Base-by-base conservation (phyloP, 1,139 yeast species). In the Geotrichum histeridarum region DNA sequence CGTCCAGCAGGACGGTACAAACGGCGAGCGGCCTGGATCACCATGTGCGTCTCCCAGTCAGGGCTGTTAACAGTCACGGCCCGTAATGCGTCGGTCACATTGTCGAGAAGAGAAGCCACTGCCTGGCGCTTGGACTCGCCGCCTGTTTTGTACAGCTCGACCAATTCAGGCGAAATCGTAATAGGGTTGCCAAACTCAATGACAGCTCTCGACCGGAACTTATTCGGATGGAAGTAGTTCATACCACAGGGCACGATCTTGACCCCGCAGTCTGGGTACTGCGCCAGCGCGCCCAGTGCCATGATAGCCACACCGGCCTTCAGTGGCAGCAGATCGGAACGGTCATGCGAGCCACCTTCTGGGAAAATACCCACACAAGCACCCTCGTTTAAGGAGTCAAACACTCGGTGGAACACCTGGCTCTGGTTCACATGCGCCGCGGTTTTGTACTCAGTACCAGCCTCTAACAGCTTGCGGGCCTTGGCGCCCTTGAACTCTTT, bases 281-380 rank as follows among this genome's bases (percentile, higher is more conserved):
- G 76, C 15, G 83, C 87, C 77, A 88, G 79, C 0, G 98, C 94
- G 17, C 98, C 98, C 17, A 93, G 74, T 0, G 98, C 98, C 98
- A 93, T 93, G 52, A 93, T 85, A 1, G 97, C 98, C 15, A 93
- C 98, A 55, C 99, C 99, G 0, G 98, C 97, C 66, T 93, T 93
- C 64, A 93, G 75, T 0, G 98, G 98, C 54, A 93, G 74, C 60
- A 93, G 71, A 61, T 89, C 95, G 0, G 98, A 84, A 58, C 98
- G 77, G 68, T 93, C 99, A 64, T 93, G 99, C 15, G 96, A 87
- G 0, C 98, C 98, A 53, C 98, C 98, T 72, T 91, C 98, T 2
- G 98, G 98, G 72, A 91, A 93, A 51, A 93, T 88, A n/a, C 98
- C 99, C 41, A 93, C 74, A 62, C 95, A 87, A 57, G 87, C 82